Base-by-base conservation (phyloP, 306 rosid species). In the Prunus armeniaca region DNA sequence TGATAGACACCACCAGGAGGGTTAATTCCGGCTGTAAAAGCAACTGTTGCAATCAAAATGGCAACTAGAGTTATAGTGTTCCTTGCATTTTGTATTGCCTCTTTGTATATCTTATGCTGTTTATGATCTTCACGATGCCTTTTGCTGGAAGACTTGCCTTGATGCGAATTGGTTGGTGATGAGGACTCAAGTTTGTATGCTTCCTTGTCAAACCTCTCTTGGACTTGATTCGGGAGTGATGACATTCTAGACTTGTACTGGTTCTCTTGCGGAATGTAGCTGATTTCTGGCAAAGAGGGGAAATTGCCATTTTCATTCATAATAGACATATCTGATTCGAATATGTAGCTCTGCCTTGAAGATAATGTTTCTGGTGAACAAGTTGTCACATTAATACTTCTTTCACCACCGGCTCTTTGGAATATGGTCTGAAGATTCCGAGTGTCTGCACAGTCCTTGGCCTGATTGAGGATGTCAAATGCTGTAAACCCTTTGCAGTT, bases 61-160 rank as follows among this genome's bases (percentile, higher is more conserved):
- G 97, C 86, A 27, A 92, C 92, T 68, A 90, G 43, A 3, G 80
- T 81, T 9, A 90, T 58, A 0, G 96, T 92, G 78, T 87, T 92
- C 77, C 97, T 90, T 0, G 92, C 96, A 82, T 90, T 88, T 58
- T 84, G 86, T n/a, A 83, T 15, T 30, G 89, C 96, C 82, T 92
- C 96, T 75, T 56, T 80, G 50, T 92, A 87, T 76, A 88, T 81
- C 72, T 84, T 86, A 25, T 76, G 67, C 52, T 79, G 72, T 32
- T 78, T 83, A 13, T 47, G 57, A 43, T 72, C 67, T 65, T 82
- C 77, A 38, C 9, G 5, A 20, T 84, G 69, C 64, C 34, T 84
- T 82, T 72, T 70, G 77, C 58, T 80, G 65, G 28, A 82, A 62
- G 56, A 63, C 77, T 64, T 83, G 54, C 78, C 82, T 46, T 76